A percentile compares a stretch with the other conserved stretches of the same genome.
phyloP scores from a whole-genome alignment of 257 asterid genomes.

The Lithospermum erythrorhizon region DNA sequence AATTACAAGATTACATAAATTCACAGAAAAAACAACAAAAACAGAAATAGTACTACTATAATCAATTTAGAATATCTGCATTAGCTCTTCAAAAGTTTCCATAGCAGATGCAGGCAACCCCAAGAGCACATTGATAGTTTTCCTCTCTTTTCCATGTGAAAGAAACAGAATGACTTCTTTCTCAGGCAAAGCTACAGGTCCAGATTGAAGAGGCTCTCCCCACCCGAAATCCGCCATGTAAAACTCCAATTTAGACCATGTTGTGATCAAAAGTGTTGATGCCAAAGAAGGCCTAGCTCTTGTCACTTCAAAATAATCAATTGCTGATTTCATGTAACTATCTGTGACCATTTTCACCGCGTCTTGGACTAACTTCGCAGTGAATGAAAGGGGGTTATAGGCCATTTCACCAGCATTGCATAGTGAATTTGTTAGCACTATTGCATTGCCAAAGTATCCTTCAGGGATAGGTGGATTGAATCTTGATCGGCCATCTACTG shows the following conservation, averaged over 20 bases:
- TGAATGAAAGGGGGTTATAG: slow-evolving; percentile 39
- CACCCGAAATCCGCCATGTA: slow-evolving; percentile 83
- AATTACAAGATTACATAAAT: too few species aligned
- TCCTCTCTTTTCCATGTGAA: slow-evolving; percentile 70
- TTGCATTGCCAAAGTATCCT: slow-evolving; percentile 73
- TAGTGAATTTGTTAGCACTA: slow-evolving; percentile 59
- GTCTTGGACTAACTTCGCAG: slow-evolving; percentile 50
- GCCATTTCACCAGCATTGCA: slow-evolving; percentile 48
- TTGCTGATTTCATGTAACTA: slow-evolving; percentile 65
- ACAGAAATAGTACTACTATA: too few species aligned
- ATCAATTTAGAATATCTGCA: slow-evolving; percentile 20
- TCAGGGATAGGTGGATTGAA: slow-evolving; percentile 65
- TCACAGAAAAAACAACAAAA: too few species aligned
- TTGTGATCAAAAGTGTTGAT: slow-evolving; percentile 63
- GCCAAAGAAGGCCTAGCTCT: slow-evolving; percentile 68
- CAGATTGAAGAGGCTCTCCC: slow-evolving; percentile 69
- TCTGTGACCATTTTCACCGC: slow-evolving; percentile 63
- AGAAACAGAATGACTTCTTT: slow-evolving; percentile 76
- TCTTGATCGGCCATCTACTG: slow-evolving; percentile 69
- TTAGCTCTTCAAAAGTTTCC: slow-evolving; percentile 56
- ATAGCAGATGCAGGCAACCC: slow-evolving; percentile 86
- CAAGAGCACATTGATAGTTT: slow-evolving; percentile 62
- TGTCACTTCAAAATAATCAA: slow-evolving; percentile 70
- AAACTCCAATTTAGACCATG: slow-evolving; percentile 76
- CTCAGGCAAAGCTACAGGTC: slow-evolving; percentile 74